These are phyloP conservation scores for Pachysandra terminalis DNA, from an alignment of 164 flowering plant species.

Conservation along the genomic window DNA sequence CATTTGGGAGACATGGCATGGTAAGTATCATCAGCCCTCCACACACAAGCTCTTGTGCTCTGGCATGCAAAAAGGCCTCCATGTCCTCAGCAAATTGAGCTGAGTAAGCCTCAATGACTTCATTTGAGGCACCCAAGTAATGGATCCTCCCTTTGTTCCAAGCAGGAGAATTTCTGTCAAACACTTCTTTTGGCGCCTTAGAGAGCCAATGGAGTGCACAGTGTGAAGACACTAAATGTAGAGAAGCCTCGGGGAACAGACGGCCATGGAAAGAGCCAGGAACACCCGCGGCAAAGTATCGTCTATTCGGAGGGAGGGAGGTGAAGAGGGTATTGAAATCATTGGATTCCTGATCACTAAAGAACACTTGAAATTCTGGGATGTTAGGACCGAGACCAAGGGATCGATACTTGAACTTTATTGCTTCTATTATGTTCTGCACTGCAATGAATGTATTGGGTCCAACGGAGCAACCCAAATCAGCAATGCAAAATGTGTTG, in stretches of 20 bases:
- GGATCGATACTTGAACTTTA: not conserved
- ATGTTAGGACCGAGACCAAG: not conserved
- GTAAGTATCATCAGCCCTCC: conserved; percentile 6
- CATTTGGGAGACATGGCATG: not conserved
- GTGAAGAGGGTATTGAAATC: not conserved
- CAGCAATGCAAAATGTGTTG: not conserved
- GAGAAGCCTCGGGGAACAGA: not conserved
- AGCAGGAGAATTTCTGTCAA: not conserved
- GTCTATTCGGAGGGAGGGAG: not conserved
- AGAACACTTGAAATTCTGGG: not conserved
- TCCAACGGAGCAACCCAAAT: not conserved
- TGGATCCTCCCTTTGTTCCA: conserved; percentile 5
- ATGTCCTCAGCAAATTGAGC: conserved; percentile 5
- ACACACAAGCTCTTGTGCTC: conserved; percentile 2
- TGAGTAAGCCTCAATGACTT: conserved; percentile 1
- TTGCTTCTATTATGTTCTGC: not conserved
- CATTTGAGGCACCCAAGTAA: not conserved
- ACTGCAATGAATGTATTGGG: conserved; percentile 2
- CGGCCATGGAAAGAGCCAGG: not conserved
- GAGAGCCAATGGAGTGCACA: conserved; percentile 2
- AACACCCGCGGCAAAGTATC: not conserved
- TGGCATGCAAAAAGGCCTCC: not conserved
- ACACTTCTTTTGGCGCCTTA: not conserved
- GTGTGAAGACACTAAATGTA: not conserved
- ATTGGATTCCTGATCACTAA: not conserved